Evolutionary conservation across 2,329 filamentous ascomycete genomes (phyloP).

Genomic region (Epichloe sp.): DNA sequence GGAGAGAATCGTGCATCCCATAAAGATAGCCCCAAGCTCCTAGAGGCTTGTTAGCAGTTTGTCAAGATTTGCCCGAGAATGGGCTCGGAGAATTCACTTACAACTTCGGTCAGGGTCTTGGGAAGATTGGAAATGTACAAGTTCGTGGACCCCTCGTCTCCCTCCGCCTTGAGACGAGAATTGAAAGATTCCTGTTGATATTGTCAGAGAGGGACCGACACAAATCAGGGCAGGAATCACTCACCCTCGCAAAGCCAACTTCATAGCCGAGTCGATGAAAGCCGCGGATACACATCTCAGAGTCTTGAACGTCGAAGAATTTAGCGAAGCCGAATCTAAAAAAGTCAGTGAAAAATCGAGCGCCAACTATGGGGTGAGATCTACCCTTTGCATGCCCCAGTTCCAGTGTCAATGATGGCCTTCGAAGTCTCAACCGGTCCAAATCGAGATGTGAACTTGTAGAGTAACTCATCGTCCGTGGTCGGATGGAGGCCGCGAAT

Average conservation of each 20-base stretch:
- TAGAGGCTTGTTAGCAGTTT: constrained; percentile 18
- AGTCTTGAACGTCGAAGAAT: constrained; percentile 75
- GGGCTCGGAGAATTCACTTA: constrained; percentile 29
- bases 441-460: constrained; percentile 73
- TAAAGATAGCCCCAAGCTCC: constrained; percentile 68
- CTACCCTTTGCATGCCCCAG: constrained; percentile 91
- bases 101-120: constrained; percentile 80
- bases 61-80: too few species aligned
- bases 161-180: constrained; percentile 90
- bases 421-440: constrained; percentile 94
- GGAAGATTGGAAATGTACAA: constrained; percentile 97
- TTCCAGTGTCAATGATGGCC: constrained; percentile 92
- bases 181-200: constrained; percentile 79
- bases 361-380: constrained; percentile 14
- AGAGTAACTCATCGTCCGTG: constrained; percentile 82
- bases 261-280: constrained; percentile 94
- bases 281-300: constrained; percentile 89
- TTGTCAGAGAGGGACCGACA: constrained; percentile 13
- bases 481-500: constrained; percentile 92
- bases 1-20: constrained; percentile 72
- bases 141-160: constrained; percentile 82
- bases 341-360: constrained; percentile 2
- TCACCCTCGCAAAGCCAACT: constrained; percentile 86
- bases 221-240: constrained; percentile 13
- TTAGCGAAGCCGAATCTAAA: constrained; percentile 95